Evolutionary conservation across 2,329 filamentous ascomycete genomes (phyloP), one percentile per base, ranked within the genome.

Genomic region (Trichoderma oligosporum): DNA sequence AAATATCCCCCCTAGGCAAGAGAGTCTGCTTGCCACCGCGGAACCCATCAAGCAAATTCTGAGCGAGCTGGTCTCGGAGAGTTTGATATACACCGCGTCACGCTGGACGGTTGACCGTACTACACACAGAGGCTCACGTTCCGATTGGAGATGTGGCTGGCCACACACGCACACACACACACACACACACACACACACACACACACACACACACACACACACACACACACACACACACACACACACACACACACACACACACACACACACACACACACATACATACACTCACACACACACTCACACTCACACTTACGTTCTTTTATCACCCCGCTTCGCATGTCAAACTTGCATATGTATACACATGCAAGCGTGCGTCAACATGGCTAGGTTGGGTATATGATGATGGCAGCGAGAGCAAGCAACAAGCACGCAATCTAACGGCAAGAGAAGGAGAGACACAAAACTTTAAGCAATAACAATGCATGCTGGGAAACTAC

Each of bases 101-200:
- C 53, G 25, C 44, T 56, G 53, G 42, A 39, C 53, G 42, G 44
- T 48, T 56, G 42, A 25, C 35, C 16, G 42, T 48, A 42, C 29
- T 31, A 49, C 51, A 46, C 31, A 36, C 41, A 27, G 22, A 46
- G 41, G 51, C 31, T 55, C 41, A 31, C 51, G 51, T 55, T 55
- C 51, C 51, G 51, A 55, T 55, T 55, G 51, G 51, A 39, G 51
- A 55, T 38, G 25, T 55, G 51, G 33, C 31, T 45, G 51, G 45
- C 54, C 27, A 48, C 25, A 47, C 44, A 25, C 18, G 46, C 42
- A 55, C n/a, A 29, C 27, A 35, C 53, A 56, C 33, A 56, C 33
- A n/a, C 14, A 18, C 24, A 31, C 53, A 41, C 44, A 35, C 24
- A 36, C 20, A 12, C 48, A 46, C 25, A 9, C 27, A 47, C 16